Base-by-base conservation (phyloP, 2,329 filamentous ascomycete genomes). In the Fulvia fulva region DNA sequence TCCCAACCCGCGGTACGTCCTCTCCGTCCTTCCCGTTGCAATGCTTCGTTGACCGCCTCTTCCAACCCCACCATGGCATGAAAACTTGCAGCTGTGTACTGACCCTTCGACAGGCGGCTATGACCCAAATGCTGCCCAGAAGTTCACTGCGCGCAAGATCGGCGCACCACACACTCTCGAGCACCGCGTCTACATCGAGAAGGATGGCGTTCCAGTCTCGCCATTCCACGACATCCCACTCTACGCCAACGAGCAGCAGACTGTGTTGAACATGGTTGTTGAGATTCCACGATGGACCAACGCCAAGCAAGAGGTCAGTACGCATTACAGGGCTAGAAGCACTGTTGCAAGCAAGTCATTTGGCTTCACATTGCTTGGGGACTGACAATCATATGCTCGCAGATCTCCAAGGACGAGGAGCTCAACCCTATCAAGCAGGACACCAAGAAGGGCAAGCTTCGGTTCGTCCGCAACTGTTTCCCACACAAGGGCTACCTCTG, bases 211-310 rank as follows among this genome's bases (percentile, higher is more conserved):
- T 66, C 89, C 90, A 68, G 78, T 97, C 77, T 97, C 93, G 64
- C 89, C 93, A 69, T 99, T 97, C 86, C 94, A 99, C 83, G 94
- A 99, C 76, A 91, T 99, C 69, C 94, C 94, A 63, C 90, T 99
- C 70, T 99, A 91, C 76, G 93, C 93, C 87, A 96, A 99, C 77
- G 83, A 89, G 79, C 89, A 96, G 82, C 86, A 96, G 84, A 96
- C 88, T 70, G 81, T 97, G 76, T 85, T 99, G 74, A 99, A 99
- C 88, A 99, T 99, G 94, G 77, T 99, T 66, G 94, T 99, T 71
- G 94, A 99, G 88, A 97, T 99, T 72, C 94, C 94, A 73, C 88
- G 94, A 81, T 99, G 94, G 94, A 96, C 93, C 82, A 99, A 99
- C 81, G 94, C 89, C 73, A 99, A 99, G 87, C 90, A 95, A 79